Evolutionary conservation across 2,329 filamentous ascomycete genomes (phyloP), one percentile per base, ranked within the genome.

Genomic region (Xylaria sp.): DNA sequence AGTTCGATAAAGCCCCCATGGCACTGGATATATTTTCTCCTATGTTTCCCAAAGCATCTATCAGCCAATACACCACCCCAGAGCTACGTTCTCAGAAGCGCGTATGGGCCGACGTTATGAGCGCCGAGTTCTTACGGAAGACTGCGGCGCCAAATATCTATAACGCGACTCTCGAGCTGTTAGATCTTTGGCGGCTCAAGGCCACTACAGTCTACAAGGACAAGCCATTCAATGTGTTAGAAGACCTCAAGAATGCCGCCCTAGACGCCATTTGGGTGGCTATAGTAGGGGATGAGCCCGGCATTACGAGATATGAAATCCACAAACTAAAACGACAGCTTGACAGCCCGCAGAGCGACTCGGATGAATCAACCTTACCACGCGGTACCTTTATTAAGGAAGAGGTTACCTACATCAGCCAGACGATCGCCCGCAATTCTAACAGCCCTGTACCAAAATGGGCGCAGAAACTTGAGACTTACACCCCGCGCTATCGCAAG

Each of bases 261-360:
- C 32, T 55, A 12, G 52, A 55, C n/a, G 52, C 32, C 12, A 55
- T 55, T 18, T 83, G 79, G 79, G 80, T 78, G 0, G 78, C 77
- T 9, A 72, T 80, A 0, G 76, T 82, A 15, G 82, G 80, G 2
- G 75, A 77, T 2, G 71, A 80, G n/a, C 74, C 79, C n/a, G 77
- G 78, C 1, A 73, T 79, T 2, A 76, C 69, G 13, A 70, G 71
- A 37, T 66, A 72, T 44, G 70, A 77, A 28, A 72, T 74, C n/a
- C 48, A 70, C 15, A 71, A 72, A 48, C 44, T 77, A 10, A 46
- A 69, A n/a, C 48, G 46, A 9, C 64, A 73, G 20, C 15, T 70
- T 6, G 62, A 34, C 32, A 34, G 9, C 32, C 9, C 5, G 32
- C 32, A 6, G 5, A 9, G 32, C 6, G 9, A 34, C 13, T 44